These are phyloP conservation scores for Melanopsichium pennsylvanicum DNA, from an alignment of 1,284 basidiomycete genomes.

Conservation along the genomic window DNA sequence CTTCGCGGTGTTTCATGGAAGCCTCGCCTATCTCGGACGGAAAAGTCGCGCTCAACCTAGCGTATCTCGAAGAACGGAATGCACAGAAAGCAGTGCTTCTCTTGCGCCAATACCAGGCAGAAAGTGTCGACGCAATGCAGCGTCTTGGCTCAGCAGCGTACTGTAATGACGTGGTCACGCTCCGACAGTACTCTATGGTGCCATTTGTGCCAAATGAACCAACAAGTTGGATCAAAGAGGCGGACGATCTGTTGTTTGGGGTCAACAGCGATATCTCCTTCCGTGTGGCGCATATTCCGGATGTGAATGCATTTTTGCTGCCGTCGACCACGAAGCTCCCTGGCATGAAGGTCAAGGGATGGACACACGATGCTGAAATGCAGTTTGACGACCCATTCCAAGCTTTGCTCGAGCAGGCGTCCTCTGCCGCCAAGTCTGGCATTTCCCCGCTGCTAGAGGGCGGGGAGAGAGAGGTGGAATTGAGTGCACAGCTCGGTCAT, in stretches of 20 bases:
- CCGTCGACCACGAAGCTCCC: conserved; percentile 7
- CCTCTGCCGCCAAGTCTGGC: neutral
- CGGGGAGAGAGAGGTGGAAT: neutral
- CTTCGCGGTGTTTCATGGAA: conserved; percentile 40
- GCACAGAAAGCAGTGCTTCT: conserved; percentile 27
- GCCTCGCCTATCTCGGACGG: conserved; percentile 15
- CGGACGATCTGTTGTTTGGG: conserved; percentile 28
- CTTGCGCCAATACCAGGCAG: conserved; percentile 29
- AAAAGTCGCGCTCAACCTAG: conserved; percentile 18
- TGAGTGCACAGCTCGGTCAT: conserved; percentile 33
- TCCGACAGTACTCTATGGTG: conserved; percentile 32
- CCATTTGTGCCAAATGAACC: conserved; percentile 44
- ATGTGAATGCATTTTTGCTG: conserved; percentile 19
- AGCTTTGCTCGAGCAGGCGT: conserved; percentile 1
- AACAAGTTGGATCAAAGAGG: conserved; percentile 31
- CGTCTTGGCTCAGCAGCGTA: conserved; percentile 28
- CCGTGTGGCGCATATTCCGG: conserved; percentile 24
- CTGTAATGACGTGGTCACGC: neutral
- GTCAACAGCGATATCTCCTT: conserved; percentile 23
- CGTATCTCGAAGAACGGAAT: conserved; percentile 21
- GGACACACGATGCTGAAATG: conserved; percentile 13
- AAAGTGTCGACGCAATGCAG: conserved; percentile 13
- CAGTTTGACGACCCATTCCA: conserved; percentile 18
- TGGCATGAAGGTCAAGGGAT: conserved; percentile 18
- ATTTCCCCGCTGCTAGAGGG: too few relatives aligned